Percentiles rank a stretch among this genome's conserved stretches.
Conservation (phyloP, 768 basidiomycete genomes). For the Lactarius vividus region DNA sequence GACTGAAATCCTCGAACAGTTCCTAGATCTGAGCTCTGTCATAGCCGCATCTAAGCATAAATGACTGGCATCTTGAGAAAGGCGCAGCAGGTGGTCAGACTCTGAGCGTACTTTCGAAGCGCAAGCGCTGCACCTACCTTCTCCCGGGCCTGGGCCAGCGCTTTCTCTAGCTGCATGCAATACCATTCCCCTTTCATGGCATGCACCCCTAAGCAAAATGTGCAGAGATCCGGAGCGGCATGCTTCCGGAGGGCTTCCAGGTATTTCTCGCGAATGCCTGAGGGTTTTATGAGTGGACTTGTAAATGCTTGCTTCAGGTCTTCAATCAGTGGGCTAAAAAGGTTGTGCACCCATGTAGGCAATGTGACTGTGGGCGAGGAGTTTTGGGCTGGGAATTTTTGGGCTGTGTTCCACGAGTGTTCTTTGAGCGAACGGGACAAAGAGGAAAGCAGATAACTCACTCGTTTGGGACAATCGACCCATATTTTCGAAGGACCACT, state of each 20-base stretch:
- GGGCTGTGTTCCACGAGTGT: neutral
- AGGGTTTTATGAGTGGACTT: neutral
- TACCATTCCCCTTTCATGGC: neutral
- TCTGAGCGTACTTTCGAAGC: neutral
- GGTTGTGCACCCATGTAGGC: neutral
- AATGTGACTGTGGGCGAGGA: neutral
- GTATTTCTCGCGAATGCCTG: neutral
- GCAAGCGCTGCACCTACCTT: neutral
- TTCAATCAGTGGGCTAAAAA: neutral
- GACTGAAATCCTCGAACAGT: neutral
- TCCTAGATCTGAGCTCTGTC: too few species aligned
- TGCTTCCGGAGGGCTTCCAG: neutral
- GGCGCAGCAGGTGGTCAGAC: neutral
- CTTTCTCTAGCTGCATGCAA: neutral
- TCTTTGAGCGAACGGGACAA: neutral
- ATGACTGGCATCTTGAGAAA: neutral
- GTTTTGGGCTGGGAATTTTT: neutral
- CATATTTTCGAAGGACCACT: neutral
- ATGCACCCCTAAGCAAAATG: neutral
- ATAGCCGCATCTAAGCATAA: neutral
- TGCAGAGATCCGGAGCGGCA: neutral
- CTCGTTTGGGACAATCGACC: neutral
- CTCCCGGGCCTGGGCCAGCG: neutral
- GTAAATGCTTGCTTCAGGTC: neutral
- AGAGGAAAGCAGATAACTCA: neutral